Conservation (phyloP, 2,329 filamentous ascomycete species). For the Dothiorella sarmentorum region DNA sequence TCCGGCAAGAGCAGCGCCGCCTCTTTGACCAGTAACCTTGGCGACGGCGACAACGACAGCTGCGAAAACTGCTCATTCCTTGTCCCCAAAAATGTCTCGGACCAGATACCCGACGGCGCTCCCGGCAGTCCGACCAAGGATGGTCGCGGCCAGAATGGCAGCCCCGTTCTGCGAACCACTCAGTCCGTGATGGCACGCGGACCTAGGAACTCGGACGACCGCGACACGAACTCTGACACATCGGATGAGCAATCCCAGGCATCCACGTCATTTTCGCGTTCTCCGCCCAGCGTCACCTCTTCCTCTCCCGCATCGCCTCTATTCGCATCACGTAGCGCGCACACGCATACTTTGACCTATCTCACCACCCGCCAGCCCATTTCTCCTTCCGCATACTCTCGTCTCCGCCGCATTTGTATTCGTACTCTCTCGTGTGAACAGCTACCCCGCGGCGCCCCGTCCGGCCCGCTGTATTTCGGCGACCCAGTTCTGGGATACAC, state of each 20-base stretch:
- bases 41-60: conserved; percentile 47
- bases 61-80: conserved; percentile 58
- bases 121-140: conserved; percentile 50
- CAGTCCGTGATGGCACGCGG: conserved; percentile 53
- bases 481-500: conserved; percentile 56
- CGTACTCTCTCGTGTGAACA: conserved; percentile 57
- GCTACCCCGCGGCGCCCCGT: conserved; percentile 53
- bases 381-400: conserved; percentile 52
- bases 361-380: conserved; percentile 56
- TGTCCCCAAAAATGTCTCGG: conserved; percentile 53
- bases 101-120: conserved; percentile 51
- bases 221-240: conserved; percentile 24
- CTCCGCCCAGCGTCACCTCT: conserved; percentile 27
- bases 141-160: conserved; percentile 49
- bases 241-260: conserved; percentile 38
- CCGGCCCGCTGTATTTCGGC: conserved; percentile 57
- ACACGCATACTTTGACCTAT: conserved; percentile 57
- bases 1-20: conserved; percentile 23
- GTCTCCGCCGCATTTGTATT: conserved; percentile 56
- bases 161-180: conserved; percentile 54
- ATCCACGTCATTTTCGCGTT: conserved; percentile 31
- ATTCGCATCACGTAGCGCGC: conserved; percentile 40
- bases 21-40: conserved; percentile 33
- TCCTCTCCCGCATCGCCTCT: conserved; percentile 41
- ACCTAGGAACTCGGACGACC: conserved; percentile 20